Percentiles rank a stretch among this genome's conserved stretches.
These are phyloP conservation scores for Nitzschia palea DNA, from an alignment of 108 stramenopile genomes.

Conservation along the genomic window DNA sequence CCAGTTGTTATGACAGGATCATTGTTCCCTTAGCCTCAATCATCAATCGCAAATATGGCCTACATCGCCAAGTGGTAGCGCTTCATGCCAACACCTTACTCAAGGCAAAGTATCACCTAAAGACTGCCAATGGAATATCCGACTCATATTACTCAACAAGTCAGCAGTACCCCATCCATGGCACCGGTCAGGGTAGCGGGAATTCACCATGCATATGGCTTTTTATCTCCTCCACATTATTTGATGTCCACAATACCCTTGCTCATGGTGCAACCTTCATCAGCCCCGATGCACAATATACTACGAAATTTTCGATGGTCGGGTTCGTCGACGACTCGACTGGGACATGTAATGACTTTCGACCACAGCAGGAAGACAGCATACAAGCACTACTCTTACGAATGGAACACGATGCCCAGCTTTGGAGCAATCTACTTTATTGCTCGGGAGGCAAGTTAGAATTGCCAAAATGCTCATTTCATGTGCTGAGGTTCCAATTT, in stretches of 20 bases:
- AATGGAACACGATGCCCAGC: neutral
- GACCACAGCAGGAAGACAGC: too few relatives aligned
- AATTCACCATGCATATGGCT: neutral
- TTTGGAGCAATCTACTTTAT: neutral
- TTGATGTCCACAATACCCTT: neutral
- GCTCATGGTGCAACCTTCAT: constrained; percentile 4
- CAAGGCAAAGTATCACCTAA: neutral
- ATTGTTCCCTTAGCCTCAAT: neutral
- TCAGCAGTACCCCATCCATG: neutral
- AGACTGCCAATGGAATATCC: neutral
- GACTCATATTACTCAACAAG: neutral
- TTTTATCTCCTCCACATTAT: neutral
- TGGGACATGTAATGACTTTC: neutral
- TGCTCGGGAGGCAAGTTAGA: neutral
- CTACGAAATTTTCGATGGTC: neutral
- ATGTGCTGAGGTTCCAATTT: neutral
- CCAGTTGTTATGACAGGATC: constrained; percentile 6
- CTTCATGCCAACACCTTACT: neutral
- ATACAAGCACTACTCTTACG: neutral
- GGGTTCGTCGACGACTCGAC: neutral
- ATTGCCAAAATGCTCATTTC: neutral
- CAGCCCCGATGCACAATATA: neutral
- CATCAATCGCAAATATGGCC: neutral
- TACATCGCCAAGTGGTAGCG: neutral
- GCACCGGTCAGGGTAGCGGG: neutral